Percentiles rank a stretch among this genome's conserved stretches.
Evolutionary conservation across 352 stramenopile genomes (phyloP).

Genomic region (Phytophthora hybrid): DNA sequence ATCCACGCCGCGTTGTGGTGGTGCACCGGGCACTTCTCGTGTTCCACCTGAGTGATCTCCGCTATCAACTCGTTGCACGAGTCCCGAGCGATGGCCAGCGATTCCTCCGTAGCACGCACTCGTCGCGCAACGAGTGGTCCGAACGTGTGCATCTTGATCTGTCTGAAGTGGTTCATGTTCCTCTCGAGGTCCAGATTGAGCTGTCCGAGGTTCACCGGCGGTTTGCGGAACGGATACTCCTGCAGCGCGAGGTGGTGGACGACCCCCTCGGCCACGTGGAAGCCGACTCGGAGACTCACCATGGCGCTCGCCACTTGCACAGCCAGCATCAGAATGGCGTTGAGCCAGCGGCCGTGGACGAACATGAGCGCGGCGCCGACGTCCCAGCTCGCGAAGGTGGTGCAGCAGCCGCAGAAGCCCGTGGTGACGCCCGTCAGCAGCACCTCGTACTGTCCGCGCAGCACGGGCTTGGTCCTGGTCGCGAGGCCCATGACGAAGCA

Average conservation of each 20-base stretch:
- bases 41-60: constrained; percentile 57
- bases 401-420: constrained; percentile 77
- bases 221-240: constrained; percentile 60
- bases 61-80: constrained; percentile 54
- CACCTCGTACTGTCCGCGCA: constrained; percentile 56
- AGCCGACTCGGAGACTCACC: constrained; percentile 50
- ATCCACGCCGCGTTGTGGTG: constrained; percentile 47
- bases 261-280: constrained; percentile 54
- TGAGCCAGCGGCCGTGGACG: constrained; percentile 54
- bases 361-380: constrained; percentile 59
- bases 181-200: constrained; percentile 65
- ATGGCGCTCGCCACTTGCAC: constrained; percentile 60
- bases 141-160: constrained; percentile 58
- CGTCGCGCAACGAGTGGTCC: constrained; percentile 51
- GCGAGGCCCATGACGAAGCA: constrained; percentile 75
- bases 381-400: constrained; percentile 74
- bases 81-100: constrained; percentile 47
- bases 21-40: constrained; percentile 50
- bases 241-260: constrained; percentile 52
- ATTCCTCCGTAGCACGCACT: constrained; percentile 54
- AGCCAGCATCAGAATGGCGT: constrained; percentile 56
- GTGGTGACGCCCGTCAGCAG: constrained; percentile 65
- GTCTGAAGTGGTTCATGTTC: constrained; percentile 52
- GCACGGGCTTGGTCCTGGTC: constrained; percentile 49
- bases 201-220: constrained; percentile 52